Evolutionary conservation across 2,329 filamentous ascomycete species (phyloP).

Genomic region (Alternaria triticina): DNA sequence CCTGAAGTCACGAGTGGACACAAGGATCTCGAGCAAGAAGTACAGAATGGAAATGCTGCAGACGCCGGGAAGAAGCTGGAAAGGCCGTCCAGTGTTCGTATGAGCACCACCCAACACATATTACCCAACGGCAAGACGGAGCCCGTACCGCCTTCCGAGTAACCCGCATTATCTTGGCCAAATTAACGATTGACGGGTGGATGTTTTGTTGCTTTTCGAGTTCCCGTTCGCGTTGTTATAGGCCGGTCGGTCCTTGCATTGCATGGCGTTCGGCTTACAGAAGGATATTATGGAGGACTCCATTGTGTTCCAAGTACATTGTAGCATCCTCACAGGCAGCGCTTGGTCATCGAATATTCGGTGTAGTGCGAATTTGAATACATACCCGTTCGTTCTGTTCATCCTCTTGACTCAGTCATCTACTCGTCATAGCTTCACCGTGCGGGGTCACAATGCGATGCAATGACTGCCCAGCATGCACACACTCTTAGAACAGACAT

Average conservation of each 20-base stretch:
- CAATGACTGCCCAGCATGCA: not conserved
- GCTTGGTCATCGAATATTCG: not conserved
- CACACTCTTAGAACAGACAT: not conserved
- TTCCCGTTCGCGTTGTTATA: not conserved
- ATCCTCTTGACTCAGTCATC: not conserved
- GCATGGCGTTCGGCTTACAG: constrained; percentile 5
- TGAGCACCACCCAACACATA: constrained; percentile 21
- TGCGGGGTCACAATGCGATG: not conserved
- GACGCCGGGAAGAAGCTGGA: constrained; percentile 10
- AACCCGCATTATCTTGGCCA: not conserved
- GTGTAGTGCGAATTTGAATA: not conserved
- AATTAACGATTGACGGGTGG: not conserved
- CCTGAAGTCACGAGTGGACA: constrained; percentile 1
- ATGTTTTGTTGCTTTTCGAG: not conserved
- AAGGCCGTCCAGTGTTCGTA: constrained; percentile 22
- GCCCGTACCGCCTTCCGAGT: constrained; percentile 5
- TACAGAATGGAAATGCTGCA: not conserved
- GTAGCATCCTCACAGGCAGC: not conserved
- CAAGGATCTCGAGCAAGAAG: not conserved
- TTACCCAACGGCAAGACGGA: constrained; percentile 16
- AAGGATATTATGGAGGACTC: not conserved
- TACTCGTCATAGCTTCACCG: not conserved
- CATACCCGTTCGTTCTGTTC: not conserved
- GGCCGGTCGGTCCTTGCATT: constrained; percentile 4
- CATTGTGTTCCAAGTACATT: not conserved